Base-by-base conservation (phyloP, 2,329 filamentous ascomycete genomes). In the Coniochaeta prunicola region DNA sequence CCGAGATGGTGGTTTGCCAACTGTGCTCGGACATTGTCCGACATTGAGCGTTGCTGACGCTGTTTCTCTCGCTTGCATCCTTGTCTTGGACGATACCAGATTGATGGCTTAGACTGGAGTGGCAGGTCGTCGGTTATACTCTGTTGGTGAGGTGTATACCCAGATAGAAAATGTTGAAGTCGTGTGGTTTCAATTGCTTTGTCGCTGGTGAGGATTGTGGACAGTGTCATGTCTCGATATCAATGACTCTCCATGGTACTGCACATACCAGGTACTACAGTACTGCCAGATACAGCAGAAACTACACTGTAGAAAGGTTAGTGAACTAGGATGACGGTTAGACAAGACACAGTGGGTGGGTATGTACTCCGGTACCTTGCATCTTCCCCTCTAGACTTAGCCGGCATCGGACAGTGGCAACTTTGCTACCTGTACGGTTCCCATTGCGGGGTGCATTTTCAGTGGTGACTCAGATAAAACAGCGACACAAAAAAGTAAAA, bases 401-500 rank as follows among this genome's bases (percentile, higher is more conserved):
- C 42, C 42, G 42, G 42, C 42, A 48, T 48, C 42, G 42, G 42
- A 10, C 21, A 21, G 42, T 48, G 42, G 42, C 42, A 48, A 48
- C 12, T 10, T 21, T n/a, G n/a, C n/a, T n/a, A n/a, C n/a, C n/a
- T n/a, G n/a, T n/a, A n/a, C 31, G 31, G 31, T 12, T 4, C 42
- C 42, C 9, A 28, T 12, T 48, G 42, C 42, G 42, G 42, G 42
- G 42, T 48, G 40, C 40, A 45, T 21, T 45, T 45, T 40, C 36
- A 28, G 42, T 28, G 24, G 42, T 48, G 42, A 48, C 21, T 48
- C 42, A 48, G 42, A 48, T 26, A 28, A 48, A 28, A 48, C 2
- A 48, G 28, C 12, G 21, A 26, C 57, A n/a, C n/a, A n/a, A 48
- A 48, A 48, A 19, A 26, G 33, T 19, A 61, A 61, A 57, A 56